Base-by-base conservation (phyloP, 495 filamentous ascomycete genomes). In the Neurospora terricola region DNA sequence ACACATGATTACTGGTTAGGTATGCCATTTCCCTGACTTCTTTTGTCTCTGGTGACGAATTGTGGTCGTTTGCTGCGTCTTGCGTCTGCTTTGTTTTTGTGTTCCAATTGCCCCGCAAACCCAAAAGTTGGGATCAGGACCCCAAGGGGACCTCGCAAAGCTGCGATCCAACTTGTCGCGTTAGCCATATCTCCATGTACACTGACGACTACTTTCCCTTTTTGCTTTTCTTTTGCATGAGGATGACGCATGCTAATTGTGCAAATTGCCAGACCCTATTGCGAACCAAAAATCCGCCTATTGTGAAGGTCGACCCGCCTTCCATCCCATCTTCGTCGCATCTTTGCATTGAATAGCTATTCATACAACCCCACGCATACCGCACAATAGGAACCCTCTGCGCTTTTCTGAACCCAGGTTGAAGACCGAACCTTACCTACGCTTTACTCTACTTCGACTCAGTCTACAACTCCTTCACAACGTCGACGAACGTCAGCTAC, bases 41-140 rank as follows among this genome's bases (percentile, higher is more conserved):
- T 39, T 48, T 39, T 48, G 12, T 73, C 48, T 37, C 5, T 62
- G 10, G 54, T 34, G 54, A 66, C 54, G 7, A 66, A 66, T 34
- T 16, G 54, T 34, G 54, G 54, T 34, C 14, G 27, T 66, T 16
- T 66, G 54, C 27, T 66, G 54, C 54, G 43, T 23, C 45, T 72
- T 69, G 23, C 39, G 23, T 62, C 16, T 70, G 23, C 38, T 70
- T 72, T 69, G 54, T 73, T 48, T 54, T 66, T 39, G 73, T 36
- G 48, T 69, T 43, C 69, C 77, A 77, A 78, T 78, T 78, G 77
- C 77, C 77, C 77, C 75, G 77, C 75, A 75, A 75, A 69, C 72
- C 54, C 27, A 66, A 66, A 59, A 66, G 54, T 34, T 71, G 38
- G 72, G 14, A 66, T 66, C 54, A 66, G 27, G 54, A 66, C 54